phyloP scores from a whole-genome alignment of 352 stramenopile genomes.

The Detonula confervacea region DNA sequence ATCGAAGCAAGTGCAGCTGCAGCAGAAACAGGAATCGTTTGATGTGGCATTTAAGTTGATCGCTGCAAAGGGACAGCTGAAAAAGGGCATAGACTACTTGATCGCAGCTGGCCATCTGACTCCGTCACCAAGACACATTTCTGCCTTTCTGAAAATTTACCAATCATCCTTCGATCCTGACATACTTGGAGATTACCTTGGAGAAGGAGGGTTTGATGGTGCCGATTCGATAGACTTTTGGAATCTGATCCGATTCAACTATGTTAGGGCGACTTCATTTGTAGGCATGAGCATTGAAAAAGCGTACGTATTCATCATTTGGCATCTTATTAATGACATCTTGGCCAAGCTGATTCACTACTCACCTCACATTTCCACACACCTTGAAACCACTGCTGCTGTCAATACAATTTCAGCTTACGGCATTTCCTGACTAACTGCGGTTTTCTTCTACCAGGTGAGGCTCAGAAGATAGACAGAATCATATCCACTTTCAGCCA shows the following conservation, averaged over 20 bases:
- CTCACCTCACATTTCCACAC: slow-evolving; percentile 11
- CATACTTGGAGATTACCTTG: slow-evolving; percentile 95
- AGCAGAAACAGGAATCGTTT: slow-evolving; percentile 64
- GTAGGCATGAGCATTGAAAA: slow-evolving; percentile 97
- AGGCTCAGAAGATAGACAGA: slow-evolving; percentile 98
- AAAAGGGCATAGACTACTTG: slow-evolving; percentile 87
- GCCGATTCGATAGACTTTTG: slow-evolving; percentile 82
- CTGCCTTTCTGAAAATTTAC: slow-evolving; percentile 94
- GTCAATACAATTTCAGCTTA: slow-evolving; percentile 67
- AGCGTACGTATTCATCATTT: slow-evolving; percentile 75
- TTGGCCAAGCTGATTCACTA: not conserved
- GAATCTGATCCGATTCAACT: slow-evolving; percentile 94
- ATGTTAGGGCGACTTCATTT: slow-evolving; percentile 95
- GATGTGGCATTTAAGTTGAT: slow-evolving; percentile 80
- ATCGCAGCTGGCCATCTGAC: slow-evolving; percentile 86
- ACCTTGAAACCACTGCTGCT: slow-evolving; percentile 6
- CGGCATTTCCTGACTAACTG: slow-evolving; percentile 96
- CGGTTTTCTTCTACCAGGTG: slow-evolving; percentile 96
- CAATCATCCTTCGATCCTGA: slow-evolving; percentile 91
- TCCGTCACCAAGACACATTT: slow-evolving; percentile 89
- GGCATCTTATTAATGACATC: slow-evolving; percentile 4
- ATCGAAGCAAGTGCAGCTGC: slow-evolving; percentile 28
- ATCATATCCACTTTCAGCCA: slow-evolving; percentile 97
- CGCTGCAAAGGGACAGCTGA: slow-evolving; percentile 72
- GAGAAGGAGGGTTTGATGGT: slow-evolving; percentile 85